Evolutionary conservation across 2,329 filamentous ascomycete genomes (phyloP).

Genomic region (Ascochyta clinopodiicola): DNA sequence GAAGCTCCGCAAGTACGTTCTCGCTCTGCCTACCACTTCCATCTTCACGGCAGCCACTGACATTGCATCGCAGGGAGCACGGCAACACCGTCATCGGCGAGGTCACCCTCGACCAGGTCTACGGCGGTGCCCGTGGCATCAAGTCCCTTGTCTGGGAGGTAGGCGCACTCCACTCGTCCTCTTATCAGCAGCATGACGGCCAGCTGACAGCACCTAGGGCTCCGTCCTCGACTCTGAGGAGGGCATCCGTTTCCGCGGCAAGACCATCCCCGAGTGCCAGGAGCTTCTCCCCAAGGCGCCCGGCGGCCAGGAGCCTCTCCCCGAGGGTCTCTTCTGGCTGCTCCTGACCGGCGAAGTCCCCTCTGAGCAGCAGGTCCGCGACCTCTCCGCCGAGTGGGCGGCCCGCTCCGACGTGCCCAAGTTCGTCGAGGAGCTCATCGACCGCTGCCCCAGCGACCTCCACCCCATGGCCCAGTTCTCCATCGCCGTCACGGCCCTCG

Average conservation of each 20-base stretch:
- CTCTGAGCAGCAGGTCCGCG: slow-evolving; percentile 96
- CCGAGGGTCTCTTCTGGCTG: slow-evolving; percentile 99
- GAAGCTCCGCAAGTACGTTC: slow-evolving; percentile 85
- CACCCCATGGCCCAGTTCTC: slow-evolving; percentile 99
- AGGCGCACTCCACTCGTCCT: not conserved
- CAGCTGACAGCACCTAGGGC: slow-evolving; percentile 24
- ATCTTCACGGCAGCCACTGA: slow-evolving; percentile 28
- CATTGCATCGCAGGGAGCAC: slow-evolving; percentile 71
- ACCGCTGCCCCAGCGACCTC: slow-evolving; percentile 98
- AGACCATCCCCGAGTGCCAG: slow-evolving; percentile 99
- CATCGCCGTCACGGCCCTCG: slow-evolving; percentile 93
- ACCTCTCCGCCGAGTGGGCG: slow-evolving; percentile 98
- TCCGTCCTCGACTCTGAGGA: slow-evolving; percentile 98
- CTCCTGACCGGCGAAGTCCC: slow-evolving; percentile 98
- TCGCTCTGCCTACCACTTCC: not conserved
- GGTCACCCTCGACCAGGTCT: slow-evolving; percentile 99
- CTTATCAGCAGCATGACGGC: slow-evolving; percentile 45
- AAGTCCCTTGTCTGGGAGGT: slow-evolving; percentile 97
- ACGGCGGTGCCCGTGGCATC: slow-evolving; percentile 98
- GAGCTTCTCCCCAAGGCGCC: slow-evolving; percentile 95
- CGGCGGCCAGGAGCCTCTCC: slow-evolving; percentile 94
- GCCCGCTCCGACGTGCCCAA: slow-evolving; percentile 96
- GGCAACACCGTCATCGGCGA: slow-evolving; percentile 95
- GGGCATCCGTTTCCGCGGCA: slow-evolving; percentile 98
- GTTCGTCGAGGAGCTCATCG: slow-evolving; percentile 98